Evolutionary conservation across 106 monocot species (phyloP).

Genomic region (Amphibolis antarctica): DNA sequence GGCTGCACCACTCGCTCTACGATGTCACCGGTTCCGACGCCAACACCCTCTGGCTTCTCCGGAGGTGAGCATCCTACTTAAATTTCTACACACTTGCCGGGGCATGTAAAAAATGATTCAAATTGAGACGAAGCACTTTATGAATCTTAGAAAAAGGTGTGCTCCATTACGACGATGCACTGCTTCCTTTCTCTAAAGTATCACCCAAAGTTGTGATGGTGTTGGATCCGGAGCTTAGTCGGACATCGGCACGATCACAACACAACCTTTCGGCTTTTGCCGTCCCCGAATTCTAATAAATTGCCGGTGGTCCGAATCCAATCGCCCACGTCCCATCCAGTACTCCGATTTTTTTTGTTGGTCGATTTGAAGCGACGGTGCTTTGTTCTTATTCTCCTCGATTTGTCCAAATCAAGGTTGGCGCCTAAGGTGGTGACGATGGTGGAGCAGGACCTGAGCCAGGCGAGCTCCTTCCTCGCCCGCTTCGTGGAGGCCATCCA

Average conservation of each 20-base stretch:
- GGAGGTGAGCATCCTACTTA: constrained; percentile 58
- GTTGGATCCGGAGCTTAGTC: too few species aligned
- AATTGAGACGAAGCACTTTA: too few species aligned
- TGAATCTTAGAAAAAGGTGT: too few species aligned
- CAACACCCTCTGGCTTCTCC: constrained; percentile 87
- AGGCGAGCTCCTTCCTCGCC: constrained; percentile 65
- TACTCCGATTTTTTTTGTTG: too few species aligned
- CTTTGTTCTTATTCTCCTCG: constrained; percentile 11
- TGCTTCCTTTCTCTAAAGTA: too few species aligned
- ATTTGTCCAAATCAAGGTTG: constrained; percentile 27
- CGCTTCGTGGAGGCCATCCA: constrained; percentile 96
- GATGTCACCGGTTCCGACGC: constrained; percentile 89
- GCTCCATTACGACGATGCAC: too few species aligned
- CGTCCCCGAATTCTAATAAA: not conserved
- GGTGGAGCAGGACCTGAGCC: constrained; percentile 92
- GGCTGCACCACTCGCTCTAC: constrained; percentile 93
- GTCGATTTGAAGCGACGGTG: constrained; percentile 23
- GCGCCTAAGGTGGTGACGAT: constrained; percentile 93
- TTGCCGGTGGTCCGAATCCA: too few species aligned
- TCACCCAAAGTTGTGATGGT: too few species aligned
- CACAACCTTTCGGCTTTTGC: not conserved
- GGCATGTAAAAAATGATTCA: too few species aligned
- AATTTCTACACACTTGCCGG: too few species aligned
- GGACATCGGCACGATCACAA: not conserved
- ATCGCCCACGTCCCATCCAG: too few species aligned